A percentile compares a stretch with the other conserved stretches of the same genome.
Conservation (phyloP, 2,329 filamentous ascomycete genomes). For the Cordyceps cateniannulata region DNA sequence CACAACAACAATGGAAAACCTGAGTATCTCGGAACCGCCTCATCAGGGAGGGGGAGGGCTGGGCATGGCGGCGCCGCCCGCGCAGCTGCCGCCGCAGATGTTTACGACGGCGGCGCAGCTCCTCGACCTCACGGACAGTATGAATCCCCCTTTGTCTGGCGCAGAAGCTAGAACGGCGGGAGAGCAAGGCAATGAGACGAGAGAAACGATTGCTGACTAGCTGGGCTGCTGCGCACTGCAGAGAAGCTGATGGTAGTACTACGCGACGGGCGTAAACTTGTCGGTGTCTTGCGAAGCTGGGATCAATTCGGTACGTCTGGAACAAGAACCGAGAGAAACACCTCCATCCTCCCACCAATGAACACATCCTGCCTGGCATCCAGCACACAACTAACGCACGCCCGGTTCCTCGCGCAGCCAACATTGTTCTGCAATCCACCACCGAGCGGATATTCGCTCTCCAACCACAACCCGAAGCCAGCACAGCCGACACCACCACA, state of each 20-base stretch:
- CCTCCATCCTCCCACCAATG: background rate
- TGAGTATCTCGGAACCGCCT: constrained; percentile 43
- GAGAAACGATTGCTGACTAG: constrained; percentile 17
- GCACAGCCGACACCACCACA: constrained; percentile 16
- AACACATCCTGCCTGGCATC: too few species aligned
- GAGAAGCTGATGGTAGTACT: constrained; percentile 92
- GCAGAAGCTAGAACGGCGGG: background rate
- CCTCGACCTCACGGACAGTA: constrained; percentile 95
- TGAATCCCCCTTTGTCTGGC: constrained; percentile 29
- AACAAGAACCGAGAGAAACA: background rate
- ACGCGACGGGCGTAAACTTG: constrained; percentile 87
- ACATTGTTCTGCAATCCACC: constrained; percentile 90
- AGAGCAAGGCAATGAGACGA: background rate
- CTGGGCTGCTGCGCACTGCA: constrained; percentile 32
- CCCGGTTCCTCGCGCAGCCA: constrained; percentile 50
- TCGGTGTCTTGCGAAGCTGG: constrained; percentile 90
- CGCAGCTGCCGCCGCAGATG: constrained; percentile 85
- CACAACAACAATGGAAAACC: constrained; percentile 48
- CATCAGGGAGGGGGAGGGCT: constrained; percentile 29
- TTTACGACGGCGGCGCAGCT: constrained; percentile 97
- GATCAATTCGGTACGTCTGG: constrained; percentile 81
- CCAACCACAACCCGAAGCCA: constrained; percentile 32
- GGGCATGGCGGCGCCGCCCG: constrained; percentile 31
- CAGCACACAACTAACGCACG: background rate
- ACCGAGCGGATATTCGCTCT: constrained; percentile 77